Evolutionary conservation across 441 rosid species (phyloP).

Genomic region (Hura crepitans): DNA sequence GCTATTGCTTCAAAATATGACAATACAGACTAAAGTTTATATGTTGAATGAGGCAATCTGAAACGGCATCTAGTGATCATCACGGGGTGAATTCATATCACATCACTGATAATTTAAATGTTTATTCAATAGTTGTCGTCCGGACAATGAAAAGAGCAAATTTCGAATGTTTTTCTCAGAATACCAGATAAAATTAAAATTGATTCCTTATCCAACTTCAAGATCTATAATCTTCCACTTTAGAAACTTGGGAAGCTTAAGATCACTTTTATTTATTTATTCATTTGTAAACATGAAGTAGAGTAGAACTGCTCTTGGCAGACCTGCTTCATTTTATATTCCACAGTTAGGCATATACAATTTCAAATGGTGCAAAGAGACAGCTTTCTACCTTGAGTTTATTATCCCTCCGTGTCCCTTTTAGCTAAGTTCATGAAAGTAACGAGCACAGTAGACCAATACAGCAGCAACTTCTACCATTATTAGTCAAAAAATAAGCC

Average conservation of each 20-base stretch:
- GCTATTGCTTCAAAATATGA: background rate
- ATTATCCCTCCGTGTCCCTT: background rate
- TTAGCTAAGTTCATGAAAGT: background rate
- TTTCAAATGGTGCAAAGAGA: background rate
- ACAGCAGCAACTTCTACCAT: constrained; percentile 1
- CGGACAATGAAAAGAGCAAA: background rate
- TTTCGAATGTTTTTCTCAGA: background rate
- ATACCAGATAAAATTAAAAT: background rate
- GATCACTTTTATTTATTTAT: background rate
- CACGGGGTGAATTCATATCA: background rate
- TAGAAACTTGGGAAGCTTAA: background rate
- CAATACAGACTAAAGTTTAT: background rate
- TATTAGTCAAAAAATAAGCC: background rate
- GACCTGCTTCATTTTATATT: constrained; percentile 1
- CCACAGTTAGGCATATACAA: background rate
- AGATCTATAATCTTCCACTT: background rate
- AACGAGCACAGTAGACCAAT: background rate
- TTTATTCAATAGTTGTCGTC: background rate
- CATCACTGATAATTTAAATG: background rate
- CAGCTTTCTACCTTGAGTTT: background rate
- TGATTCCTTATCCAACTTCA: background rate
- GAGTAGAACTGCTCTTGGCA: background rate
- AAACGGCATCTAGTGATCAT: background rate
- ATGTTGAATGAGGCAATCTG: background rate
- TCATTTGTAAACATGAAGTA: constrained; percentile 1